A percentile compares a stretch with the other conserved stretches of the same genome.
These are phyloP conservation scores for Claviceps sp. DNA, from an alignment of 2,329 filamentous ascomycete species.

Conservation along the genomic window DNA sequence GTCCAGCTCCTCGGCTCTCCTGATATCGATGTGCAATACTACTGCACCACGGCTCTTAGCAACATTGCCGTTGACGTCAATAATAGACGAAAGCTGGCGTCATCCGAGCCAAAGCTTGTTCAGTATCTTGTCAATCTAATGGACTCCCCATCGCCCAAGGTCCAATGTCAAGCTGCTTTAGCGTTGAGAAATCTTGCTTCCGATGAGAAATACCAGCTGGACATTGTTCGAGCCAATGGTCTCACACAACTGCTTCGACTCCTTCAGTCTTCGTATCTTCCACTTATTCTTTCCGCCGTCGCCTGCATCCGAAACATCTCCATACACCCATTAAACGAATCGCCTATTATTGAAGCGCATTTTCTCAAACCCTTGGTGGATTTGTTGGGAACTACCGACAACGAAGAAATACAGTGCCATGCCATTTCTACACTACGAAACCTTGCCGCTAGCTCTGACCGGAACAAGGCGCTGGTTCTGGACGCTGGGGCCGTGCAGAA, in stretches of 20 bases:
- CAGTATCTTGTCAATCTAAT: conserved; percentile 91
- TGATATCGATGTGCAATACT: conserved; percentile 97
- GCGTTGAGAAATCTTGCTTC: conserved; percentile 91
- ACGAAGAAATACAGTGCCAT: conserved; percentile 98
- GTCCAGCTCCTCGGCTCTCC: conserved; percentile 86
- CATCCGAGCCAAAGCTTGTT: conserved; percentile 81
- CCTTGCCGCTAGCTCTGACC: conserved; percentile 87
- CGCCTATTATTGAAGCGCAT: conserved; percentile 93
- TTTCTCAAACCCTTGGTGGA: conserved; percentile 92
- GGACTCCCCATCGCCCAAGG: conserved; percentile 94
- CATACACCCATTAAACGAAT: conserved; percentile 95
- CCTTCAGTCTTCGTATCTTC: conserved; percentile 87
- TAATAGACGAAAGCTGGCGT: conserved; percentile 81
- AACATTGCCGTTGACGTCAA: conserved; percentile 93
- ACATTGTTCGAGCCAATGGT: conserved; percentile 84
- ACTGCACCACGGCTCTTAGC: conserved; percentile 95
- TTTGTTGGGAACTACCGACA: conserved; percentile 85
- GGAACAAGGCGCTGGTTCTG: conserved; percentile 94
- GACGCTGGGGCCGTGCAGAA: conserved; percentile 96
- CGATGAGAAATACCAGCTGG: conserved; percentile 96
- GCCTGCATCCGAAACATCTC: conserved; percentile 98
- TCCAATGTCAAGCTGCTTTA: conserved; percentile 92
- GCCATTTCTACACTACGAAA: conserved; percentile 95
- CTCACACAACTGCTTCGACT: conserved; percentile 76
- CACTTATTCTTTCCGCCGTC: conserved; percentile 89